Evolutionary conservation across 1,139 yeast genomes (phyloP), one percentile per base, ranked within the genome.

Genomic region (Sugiyamaella neomexicana): DNA sequence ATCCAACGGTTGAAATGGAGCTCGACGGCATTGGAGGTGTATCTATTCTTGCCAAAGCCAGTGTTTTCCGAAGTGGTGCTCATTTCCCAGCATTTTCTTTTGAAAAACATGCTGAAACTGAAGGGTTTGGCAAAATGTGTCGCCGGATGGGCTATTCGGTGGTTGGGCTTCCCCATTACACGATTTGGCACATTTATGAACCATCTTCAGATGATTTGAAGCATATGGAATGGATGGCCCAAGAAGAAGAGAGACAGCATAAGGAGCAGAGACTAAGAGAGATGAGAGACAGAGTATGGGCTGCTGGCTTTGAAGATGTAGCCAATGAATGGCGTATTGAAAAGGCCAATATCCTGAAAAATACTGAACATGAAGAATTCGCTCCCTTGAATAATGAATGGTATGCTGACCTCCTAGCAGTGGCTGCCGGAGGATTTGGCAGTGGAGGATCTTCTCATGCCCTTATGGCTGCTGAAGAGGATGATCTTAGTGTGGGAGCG

Each of bases 221-320:
- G 72, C 96, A 89, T 68, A 89, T 89, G 96, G 96, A 87, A 68
- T 89, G 96, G 96, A 87, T 89, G 96, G 96, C 95, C 0, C 81
- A 87, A 65, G 96, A 89, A 70, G 96, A 89, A 69, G 83, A 82
- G 55, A 80, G 95, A 60, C 83, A 81, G 64, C 75, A 80, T 59
- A 86, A 82, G 68, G 89, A 86, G 65, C 82, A 80, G 49, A 80
- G 81, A 67, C 75, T 83, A 57, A 80, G 80, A 65, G 83, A 83
- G 67, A 81, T 85, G 55, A 87, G 87, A 69, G 85, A 86, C 62
- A 82, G 82, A 65, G 82, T 84, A 29, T 89, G 93, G 89, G 80
- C 77, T 59, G 78, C 80, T 59, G 96, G 91, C 1, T 89, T 86
- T 67, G 85, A 82, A 63, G 89, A 86, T 66, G 88, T 86, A 52